These are phyloP conservation scores for Candida pseudoglaebosa DNA, from an alignment of 805 yeast species.

Conservation along the genomic window DNA sequence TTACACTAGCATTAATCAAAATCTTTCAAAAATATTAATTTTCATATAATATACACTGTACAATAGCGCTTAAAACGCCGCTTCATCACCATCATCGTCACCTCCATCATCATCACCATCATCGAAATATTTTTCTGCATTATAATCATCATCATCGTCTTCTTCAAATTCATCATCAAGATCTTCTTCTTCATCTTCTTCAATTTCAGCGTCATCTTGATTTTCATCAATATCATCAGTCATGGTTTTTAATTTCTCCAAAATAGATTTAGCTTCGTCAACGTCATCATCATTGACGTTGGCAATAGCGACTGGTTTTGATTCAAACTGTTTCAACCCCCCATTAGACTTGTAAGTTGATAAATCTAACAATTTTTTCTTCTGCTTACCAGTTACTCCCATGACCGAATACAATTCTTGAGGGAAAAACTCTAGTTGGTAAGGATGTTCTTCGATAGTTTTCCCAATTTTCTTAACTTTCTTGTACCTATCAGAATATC, in stretches of 20 bases:
- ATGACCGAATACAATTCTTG: constrained; percentile 69
- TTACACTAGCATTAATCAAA: background rate
- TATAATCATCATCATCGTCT: constrained; percentile 74
- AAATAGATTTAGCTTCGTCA: constrained; percentile 35
- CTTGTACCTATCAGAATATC: constrained; percentile 79
- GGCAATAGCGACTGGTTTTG: constrained; percentile 9
- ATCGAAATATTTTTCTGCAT: constrained; percentile 76
- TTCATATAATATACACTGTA: background rate
- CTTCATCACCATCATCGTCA: constrained; percentile 61
- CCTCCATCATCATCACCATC: constrained; percentile 59
- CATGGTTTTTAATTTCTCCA: constrained; percentile 38
- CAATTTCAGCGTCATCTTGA: constrained; percentile 41
- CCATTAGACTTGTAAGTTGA: constrained; percentile 36
- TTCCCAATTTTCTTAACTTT: constrained; percentile 67
- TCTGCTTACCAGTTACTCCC: constrained; percentile 56
- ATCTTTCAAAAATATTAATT: background rate
- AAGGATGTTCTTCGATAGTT: constrained; percentile 77
- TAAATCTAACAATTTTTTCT: constrained; percentile 43
- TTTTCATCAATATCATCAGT: constrained; percentile 43
- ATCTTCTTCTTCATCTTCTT: constrained; percentile 47
- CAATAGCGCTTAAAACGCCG: constrained; percentile 47
- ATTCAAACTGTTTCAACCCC: constrained; percentile 31
- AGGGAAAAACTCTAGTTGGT: constrained; percentile 67
- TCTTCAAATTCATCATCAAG: constrained; percentile 67
- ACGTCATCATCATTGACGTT: constrained; percentile 23